A percentile compares a stretch with the other conserved stretches of the same genome.
These are phyloP conservation scores for Drechslera avenae DNA, from an alignment of 2,329 filamentous ascomycete species.

Conservation along the genomic window DNA sequence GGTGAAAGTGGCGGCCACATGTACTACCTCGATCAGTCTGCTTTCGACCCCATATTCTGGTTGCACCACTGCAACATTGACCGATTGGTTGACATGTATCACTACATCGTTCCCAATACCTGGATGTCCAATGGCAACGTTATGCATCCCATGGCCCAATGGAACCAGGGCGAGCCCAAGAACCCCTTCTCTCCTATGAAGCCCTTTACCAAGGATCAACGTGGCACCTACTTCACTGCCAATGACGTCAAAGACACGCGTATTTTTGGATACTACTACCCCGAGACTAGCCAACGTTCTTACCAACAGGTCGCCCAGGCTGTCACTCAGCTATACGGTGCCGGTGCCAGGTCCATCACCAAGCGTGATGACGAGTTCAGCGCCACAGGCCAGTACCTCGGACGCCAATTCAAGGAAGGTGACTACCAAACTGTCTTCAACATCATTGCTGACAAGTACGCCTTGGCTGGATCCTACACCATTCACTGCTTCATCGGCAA, in stretches of 20 bases:
- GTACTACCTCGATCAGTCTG: constrained; percentile 73
- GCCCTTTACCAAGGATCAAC: constrained; percentile 42
- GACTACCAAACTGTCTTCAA: constrained; percentile 45
- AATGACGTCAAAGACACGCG: constrained; percentile 39
- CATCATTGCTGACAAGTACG: constrained; percentile 43
- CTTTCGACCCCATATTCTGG: constrained; percentile 72
- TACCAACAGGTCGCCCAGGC: constrained; percentile 31
- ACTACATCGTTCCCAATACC: constrained; percentile 70
- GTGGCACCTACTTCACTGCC: constrained; percentile 54
- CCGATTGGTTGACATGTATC: constrained; percentile 73
- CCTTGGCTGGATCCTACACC: constrained; percentile 44
- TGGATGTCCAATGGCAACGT: constrained; percentile 61
- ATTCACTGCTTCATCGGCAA: constrained; percentile 46
- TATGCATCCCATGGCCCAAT: constrained; percentile 40
- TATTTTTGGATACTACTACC: constrained; percentile 52
- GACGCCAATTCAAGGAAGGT: constrained; percentile 40
- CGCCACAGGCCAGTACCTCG: constrained; percentile 36
- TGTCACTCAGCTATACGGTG: constrained; percentile 39
- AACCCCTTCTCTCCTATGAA: constrained; percentile 57
- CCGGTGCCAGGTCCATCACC: constrained; percentile 48
- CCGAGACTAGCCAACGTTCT: constrained; percentile 36
- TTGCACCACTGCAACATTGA: constrained; percentile 49
- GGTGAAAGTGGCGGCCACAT: constrained; percentile 67
- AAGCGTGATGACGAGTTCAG: constrained; percentile 25
- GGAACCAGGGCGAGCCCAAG: constrained; percentile 54